Base-by-base conservation (phyloP, 2,329 filamentous ascomycete species). In the Talaromyces rugulosus region DNA sequence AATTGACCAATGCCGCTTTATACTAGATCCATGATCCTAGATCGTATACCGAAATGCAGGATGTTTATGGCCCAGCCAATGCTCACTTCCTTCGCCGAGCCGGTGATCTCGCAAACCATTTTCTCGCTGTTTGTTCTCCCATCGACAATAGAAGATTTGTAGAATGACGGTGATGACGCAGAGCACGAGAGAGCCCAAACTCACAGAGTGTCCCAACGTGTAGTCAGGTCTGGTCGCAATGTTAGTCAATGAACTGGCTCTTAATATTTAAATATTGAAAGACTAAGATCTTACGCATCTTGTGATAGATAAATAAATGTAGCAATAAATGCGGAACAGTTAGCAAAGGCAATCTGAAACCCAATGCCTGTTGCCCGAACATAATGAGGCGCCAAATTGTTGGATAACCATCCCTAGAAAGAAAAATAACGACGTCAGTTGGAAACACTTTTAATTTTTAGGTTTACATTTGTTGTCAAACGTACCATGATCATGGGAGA, bases 401-500 rank as follows among this genome's bases (percentile, higher is more conserved):
- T 53, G 11, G 50, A 53, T 31, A 53, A 16, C 50, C 50, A 53
- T 7, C 50, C 50, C 50, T 53, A 4, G 18, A 11, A 27, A 23
- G 7, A 27, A 18, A 12, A 47, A 16, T n/a, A 3, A 47, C 2
- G 16, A 36, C 2, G 4, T 47, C 16, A 47, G n/a, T 8, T 47
- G 18, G 9, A 47, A 6, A 18, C 5, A 27, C 1, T 47, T 27
- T 47, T 8, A 7, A 27, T 27, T 2, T 27, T 47, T 8, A 7
- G 11, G 11, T 2, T n/a, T n/a, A 40, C n/a, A 40, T 40, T 16
- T 40, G 18, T 27, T 27, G 4, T 18, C 11, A n/a, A 53, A 28
- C 16, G n/a, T 53, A 53, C 68, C 70, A 72, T 70, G 34, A 71
- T 63, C 63, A 70, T 69, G 3, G 67, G 62, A 4, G 66, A 69